Conservation (phyloP, 495 filamentous ascomycete species). For the Lasiosphaeris hirsuta region DNA sequence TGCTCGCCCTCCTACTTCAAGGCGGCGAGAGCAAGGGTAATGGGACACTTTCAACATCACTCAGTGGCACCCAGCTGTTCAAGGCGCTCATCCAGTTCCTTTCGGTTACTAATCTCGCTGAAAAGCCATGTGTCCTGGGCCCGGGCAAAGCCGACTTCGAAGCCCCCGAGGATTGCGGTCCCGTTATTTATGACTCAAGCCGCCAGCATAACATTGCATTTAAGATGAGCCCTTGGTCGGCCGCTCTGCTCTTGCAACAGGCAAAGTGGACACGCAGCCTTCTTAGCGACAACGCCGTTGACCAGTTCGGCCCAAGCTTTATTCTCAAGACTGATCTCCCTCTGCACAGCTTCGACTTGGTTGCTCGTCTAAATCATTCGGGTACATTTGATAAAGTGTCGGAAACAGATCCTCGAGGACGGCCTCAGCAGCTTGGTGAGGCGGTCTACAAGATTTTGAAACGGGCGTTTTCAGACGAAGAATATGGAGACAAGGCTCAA, state of each 20-base stretch:
- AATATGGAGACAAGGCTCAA: constrained; percentile 62
- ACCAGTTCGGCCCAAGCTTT: constrained; percentile 81
- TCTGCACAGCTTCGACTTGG: constrained; percentile 68
- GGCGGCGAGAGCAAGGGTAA: constrained; percentile 66
- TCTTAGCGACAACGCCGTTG: constrained; percentile 66
- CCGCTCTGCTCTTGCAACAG: constrained; percentile 64
- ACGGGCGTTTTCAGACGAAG: constrained; percentile 53
- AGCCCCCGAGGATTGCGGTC: constrained; percentile 31
- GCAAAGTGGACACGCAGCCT: constrained; percentile 66
- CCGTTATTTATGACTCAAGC: constrained; percentile 63
- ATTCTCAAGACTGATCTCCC: constrained; percentile 66
- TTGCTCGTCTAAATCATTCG: constrained; percentile 32
- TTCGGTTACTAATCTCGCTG: constrained; percentile 62
- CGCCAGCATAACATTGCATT: constrained; percentile 78
- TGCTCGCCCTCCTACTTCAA: constrained; percentile 78
- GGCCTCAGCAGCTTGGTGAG: constrained; percentile 34
- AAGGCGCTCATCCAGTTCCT: constrained; percentile 86
- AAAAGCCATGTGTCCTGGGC: constrained; percentile 58
- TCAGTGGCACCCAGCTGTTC: constrained; percentile 92
- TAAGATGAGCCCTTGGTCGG: constrained; percentile 90
- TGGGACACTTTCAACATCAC: constrained; percentile 67
- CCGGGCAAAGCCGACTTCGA: constrained; percentile 29
- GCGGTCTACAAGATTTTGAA: constrained; percentile 61
- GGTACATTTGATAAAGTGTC: constrained; percentile 14
- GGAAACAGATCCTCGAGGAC: constrained; percentile 31